A percentile compares a stretch with the other conserved stretches of the same genome.
Evolutionary conservation across 139 green algal species (phyloP).

Genomic region (Closterium sp.): DNA sequence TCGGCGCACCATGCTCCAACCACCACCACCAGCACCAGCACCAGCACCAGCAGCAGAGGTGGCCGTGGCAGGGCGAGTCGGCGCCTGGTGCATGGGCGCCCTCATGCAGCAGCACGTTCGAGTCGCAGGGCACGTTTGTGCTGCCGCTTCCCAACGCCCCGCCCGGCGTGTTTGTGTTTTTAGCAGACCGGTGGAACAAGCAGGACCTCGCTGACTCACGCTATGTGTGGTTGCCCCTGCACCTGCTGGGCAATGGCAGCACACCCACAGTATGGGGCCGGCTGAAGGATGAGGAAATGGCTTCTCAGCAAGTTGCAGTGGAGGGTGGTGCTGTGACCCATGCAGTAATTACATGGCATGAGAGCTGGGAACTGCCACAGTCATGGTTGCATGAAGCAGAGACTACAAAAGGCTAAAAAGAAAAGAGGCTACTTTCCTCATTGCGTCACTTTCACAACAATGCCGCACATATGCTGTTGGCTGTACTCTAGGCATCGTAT

Average conservation of each 20-base stretch:
- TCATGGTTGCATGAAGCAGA: neutral
- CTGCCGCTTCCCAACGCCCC: slow-evolving; percentile 15
- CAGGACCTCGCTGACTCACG: slow-evolving; percentile 12
- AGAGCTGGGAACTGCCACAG: neutral
- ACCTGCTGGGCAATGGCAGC: neutral
- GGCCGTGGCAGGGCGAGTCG: neutral
- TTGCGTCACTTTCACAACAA: neutral
- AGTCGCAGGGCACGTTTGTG: slow-evolving; percentile 42
- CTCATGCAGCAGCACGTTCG: slow-evolving; percentile 17
- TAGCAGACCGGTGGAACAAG: slow-evolving; percentile 39
- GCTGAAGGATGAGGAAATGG: neutral
- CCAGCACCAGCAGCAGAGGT: neutral
- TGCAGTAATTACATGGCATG: neutral
- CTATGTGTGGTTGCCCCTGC: slow-evolving; percentile 41
- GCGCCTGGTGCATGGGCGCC: neutral
- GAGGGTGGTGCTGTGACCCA: neutral
- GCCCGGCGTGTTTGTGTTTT: slow-evolving; percentile 30
- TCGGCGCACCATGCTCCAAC: slow-evolving; percentile 53
- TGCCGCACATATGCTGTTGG: neutral
- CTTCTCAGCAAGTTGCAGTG: neutral
- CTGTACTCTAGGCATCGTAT: no score
- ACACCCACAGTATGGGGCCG: neutral
- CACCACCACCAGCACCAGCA: neutral
- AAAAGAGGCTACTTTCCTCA: neutral
- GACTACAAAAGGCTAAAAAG: neutral